Evolutionary conservation across 2,329 filamentous ascomycete genomes (phyloP).

Genomic region (Colletotrichum filicis): DNA sequence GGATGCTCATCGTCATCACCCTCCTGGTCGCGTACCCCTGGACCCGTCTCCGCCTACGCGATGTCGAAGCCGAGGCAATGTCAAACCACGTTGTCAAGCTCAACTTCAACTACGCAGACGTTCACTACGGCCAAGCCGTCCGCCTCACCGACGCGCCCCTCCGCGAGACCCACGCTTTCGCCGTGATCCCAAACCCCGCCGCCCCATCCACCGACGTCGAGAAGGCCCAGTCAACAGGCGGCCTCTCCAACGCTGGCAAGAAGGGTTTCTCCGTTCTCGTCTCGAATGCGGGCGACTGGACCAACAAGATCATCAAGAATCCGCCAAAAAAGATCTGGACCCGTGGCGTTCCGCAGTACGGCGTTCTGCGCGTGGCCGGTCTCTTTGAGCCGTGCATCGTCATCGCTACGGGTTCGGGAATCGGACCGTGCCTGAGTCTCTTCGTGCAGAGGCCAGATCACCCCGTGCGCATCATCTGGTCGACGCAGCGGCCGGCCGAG

Average conservation of each 20-base stretch:
- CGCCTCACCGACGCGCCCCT: constrained; percentile 73
- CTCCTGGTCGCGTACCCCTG: constrained; percentile 77
- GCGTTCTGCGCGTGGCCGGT: constrained; percentile 74
- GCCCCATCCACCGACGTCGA: constrained; percentile 26
- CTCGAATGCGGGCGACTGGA: constrained; percentile 83
- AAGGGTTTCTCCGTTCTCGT: constrained; percentile 75
- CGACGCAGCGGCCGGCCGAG: constrained; percentile 67
- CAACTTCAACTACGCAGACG: constrained; percentile 72
- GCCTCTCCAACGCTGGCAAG: constrained; percentile 46
- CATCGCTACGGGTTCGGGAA: constrained; percentile 78
- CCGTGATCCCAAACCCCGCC: constrained; percentile 72
- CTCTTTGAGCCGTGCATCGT: constrained; percentile 74
- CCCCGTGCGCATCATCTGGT: constrained; percentile 75
- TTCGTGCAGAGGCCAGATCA: constrained; percentile 54
- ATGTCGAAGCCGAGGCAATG: constrained; percentile 73
- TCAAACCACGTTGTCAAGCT: constrained; percentile 79
- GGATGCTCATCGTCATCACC: constrained; percentile 75
- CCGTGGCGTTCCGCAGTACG: constrained; percentile 73
- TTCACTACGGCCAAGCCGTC: constrained; percentile 65
- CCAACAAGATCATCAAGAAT: constrained; percentile 68
- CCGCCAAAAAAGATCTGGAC: constrained; percentile 74
- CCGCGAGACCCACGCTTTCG: constrained; percentile 81
- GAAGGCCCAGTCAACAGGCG: constrained; percentile 4
- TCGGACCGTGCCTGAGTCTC: constrained; percentile 73
- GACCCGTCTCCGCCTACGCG: constrained; percentile 75